Evolutionary conservation across 2,329 filamentous ascomycete species (phyloP), one percentile per base, ranked within the genome.

Genomic region (Cercospora beticola): DNA sequence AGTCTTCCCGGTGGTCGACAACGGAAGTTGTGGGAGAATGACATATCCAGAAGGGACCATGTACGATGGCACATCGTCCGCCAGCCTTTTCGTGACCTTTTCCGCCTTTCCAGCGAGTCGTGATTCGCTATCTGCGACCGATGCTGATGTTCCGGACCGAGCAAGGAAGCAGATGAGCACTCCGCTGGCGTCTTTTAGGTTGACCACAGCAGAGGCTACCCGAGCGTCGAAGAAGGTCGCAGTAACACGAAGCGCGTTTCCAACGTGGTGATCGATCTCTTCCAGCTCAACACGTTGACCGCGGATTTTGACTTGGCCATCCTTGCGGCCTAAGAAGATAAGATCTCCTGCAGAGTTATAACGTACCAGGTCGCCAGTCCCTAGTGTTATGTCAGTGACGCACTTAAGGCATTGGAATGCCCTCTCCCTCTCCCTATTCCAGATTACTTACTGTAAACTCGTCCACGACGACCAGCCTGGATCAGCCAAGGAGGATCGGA

Each of bases 301-400:
- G 8, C 65, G 58, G 9, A 67, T 31, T 10, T 67, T 67, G 65
- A 67, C 59, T 28, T 67, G 65, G 2, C 30, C 18, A 56, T 67
- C 65, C 10, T 43, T 36, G 16, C 65, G 65, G 3, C 65, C 65
- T 12, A 54, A 6, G 23, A 62, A 67, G n/a, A 23, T 46, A 9
- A 31, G 30, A 31, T 31, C 30, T 1, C 30, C 30, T 31, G 30
- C 8, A 12, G 30, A 10, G 8, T 31, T 12, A 31, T 31, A 31
- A 31, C 30, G 30, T 31, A 31, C 30, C 30, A 31, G 12, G 12
- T 31, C 30, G 30, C 30, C 30, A 31, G 30, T 31, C 8, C 30
- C 30, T 31, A 9, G 9, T 31, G 30, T 31, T 9, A 31, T 31
- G 30, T 31, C 30, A 31, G 30, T 9, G 30, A 31, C 30, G 30